Conservation (phyloP, 164 flowering plant genomes). For the Macadamia tetraphylla region DNA sequence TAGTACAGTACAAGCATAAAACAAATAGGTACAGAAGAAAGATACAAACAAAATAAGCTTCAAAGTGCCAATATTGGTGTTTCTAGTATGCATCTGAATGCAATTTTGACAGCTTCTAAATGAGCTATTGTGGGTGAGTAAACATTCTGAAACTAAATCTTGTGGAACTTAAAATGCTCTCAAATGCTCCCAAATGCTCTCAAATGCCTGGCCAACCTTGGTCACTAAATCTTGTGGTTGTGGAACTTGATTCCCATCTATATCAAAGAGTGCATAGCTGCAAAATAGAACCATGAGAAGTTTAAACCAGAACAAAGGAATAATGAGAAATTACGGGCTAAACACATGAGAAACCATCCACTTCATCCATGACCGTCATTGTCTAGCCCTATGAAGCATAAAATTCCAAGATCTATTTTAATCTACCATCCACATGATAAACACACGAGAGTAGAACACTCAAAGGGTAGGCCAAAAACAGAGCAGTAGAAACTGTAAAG, state of each 20-base stretch:
- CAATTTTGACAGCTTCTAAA: not conserved
- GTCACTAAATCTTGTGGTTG: conserved; percentile 69
- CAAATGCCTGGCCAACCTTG: conserved; percentile 71
- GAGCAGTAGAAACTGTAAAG: too few relatives aligned
- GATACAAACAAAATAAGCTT: conserved; percentile 1
- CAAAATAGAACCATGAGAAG: conserved; percentile 9
- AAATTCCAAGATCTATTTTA: not conserved
- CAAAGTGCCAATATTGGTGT: not conserved
- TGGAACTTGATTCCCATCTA: conserved; percentile 77
- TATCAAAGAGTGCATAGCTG: conserved; percentile 91
- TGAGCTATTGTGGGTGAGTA: not conserved
- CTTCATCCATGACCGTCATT: not conserved
- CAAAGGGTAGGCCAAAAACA: not conserved
- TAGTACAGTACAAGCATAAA: conserved; percentile 10
- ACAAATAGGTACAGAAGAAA: conserved; percentile 5
- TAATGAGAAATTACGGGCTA: not conserved
- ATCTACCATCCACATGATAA: not conserved
- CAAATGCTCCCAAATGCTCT: conserved; percentile 27
- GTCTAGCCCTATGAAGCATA: not conserved
- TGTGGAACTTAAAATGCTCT: too few relatives aligned
- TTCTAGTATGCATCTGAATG: not conserved
- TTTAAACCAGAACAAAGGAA: not conserved
- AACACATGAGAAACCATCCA: not conserved
- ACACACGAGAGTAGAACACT: not conserved
- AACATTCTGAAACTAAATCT: not conserved